Conservation (phyloP, 1,139 yeast genomes). For the Yamadazyma sp. region DNA sequence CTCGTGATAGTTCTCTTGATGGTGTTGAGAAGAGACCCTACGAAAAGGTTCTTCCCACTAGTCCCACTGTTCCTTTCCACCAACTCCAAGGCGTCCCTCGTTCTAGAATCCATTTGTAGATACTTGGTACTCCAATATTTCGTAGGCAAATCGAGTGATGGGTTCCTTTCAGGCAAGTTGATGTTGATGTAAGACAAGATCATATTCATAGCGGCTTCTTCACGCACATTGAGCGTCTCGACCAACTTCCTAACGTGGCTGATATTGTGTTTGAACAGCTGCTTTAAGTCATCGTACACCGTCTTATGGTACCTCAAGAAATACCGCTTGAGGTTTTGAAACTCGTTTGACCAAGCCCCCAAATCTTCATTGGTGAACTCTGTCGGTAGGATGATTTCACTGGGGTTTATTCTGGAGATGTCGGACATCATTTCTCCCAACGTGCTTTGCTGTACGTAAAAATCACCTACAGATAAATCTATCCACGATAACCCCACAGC, state of each 20-base stretch:
- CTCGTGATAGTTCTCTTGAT: constrained; percentile 74
- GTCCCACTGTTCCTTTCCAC: constrained; percentile 43
- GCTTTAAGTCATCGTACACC: constrained; percentile 30
- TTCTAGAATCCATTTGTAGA: constrained; percentile 80
- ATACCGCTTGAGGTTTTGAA: constrained; percentile 61
- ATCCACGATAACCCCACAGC: constrained; percentile 83
- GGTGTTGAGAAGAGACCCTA: constrained; percentile 70
- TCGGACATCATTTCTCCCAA: constrained; percentile 57
- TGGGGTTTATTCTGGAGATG: constrained; percentile 64
- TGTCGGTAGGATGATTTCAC: constrained; percentile 58
- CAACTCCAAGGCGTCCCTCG: constrained; percentile 80
- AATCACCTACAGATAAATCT: constrained; percentile 82
- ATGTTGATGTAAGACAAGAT: constrained; percentile 39
- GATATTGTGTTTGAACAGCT: constrained; percentile 43
- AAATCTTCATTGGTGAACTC: constrained; percentile 31
- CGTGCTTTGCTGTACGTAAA: constrained; percentile 64
- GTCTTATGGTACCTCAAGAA: constrained; percentile 56
- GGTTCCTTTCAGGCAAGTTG: constrained; percentile 42
- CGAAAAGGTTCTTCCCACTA: constrained; percentile 53
- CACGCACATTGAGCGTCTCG: constrained; percentile 50
- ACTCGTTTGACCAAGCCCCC: constrained; percentile 58
- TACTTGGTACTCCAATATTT: constrained; percentile 45
- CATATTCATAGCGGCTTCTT: constrained; percentile 47
- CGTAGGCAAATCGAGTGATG: constrained; percentile 37
- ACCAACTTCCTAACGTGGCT: constrained; percentile 57